Evolutionary conservation across 202 grass and related monocot genomes (phyloP).

Genomic region (Setaria italica): DNA sequence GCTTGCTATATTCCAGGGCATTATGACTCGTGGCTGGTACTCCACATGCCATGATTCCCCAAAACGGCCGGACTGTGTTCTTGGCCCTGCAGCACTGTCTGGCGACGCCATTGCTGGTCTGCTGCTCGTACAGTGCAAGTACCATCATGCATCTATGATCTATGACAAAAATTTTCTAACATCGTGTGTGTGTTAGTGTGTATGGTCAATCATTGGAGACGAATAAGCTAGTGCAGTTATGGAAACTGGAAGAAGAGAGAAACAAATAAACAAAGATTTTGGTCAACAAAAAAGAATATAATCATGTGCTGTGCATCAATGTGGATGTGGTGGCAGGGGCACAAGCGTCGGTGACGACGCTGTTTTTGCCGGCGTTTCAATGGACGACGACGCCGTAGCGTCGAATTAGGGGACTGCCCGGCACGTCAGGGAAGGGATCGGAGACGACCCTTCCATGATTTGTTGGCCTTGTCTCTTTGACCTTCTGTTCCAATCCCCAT

Average conservation of each 20-base stretch:
- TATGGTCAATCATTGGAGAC: slow-evolving; percentile 24
- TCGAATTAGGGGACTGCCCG: slow-evolving; percentile 21
- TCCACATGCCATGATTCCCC: slow-evolving; percentile 33
- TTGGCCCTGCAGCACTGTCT: background rate
- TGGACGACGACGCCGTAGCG: slow-evolving; percentile 5
- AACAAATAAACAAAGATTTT: background rate
- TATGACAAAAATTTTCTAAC: background rate
- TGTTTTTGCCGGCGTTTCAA: slow-evolving; percentile 32
- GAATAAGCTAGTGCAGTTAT: background rate
- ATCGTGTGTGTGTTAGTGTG: background rate
- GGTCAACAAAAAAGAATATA: background rate
- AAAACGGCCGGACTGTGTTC: slow-evolving; percentile 16
- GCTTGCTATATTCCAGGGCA: slow-evolving; percentile 26
- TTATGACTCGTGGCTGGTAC: slow-evolving; percentile 35
- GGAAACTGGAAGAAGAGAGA: background rate
- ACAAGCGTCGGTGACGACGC: slow-evolving; percentile 39
- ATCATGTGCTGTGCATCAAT: too few species aligned
- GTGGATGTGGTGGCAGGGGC: background rate
- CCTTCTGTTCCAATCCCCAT: background rate
- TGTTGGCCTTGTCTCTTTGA: slow-evolving; percentile 45
- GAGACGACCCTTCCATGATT: slow-evolving; percentile 34
- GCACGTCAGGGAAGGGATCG: slow-evolving; percentile 47
- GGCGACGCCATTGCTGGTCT: slow-evolving; percentile 16
- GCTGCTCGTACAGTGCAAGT: slow-evolving; percentile 12
- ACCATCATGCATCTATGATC: background rate